These are phyloP conservation scores for Eragrostis curvula DNA, from an alignment of 176 grass and related monocot genomes.

Conservation along the genomic window DNA sequence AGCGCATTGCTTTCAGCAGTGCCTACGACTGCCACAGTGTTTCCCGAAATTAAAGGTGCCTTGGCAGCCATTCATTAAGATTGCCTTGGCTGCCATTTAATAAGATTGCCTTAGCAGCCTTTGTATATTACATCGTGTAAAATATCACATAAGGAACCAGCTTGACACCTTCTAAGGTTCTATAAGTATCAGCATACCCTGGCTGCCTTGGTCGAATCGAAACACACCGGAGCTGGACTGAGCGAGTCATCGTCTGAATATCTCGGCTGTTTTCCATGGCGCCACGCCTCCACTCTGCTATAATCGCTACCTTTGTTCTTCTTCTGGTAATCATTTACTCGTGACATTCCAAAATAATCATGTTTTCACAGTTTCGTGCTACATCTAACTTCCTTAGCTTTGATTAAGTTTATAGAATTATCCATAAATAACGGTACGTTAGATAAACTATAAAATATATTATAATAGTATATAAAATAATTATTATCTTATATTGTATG, in stretches of 20 bases:
- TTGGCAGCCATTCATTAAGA: not conserved
- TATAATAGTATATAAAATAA: too few species aligned
- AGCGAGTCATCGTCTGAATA: not conserved
- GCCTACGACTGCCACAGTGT: not conserved
- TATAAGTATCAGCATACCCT: slow-evolving; percentile 21
- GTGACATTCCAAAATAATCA: too few species aligned
- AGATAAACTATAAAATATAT: too few species aligned
- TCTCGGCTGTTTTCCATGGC: slow-evolving; percentile 8
- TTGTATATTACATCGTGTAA: too few species aligned
- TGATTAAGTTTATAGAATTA: too few species aligned
- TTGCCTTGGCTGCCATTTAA: not conserved
- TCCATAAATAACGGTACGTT: too few species aligned
- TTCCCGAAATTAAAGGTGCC: too few species aligned
- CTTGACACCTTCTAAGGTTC: slow-evolving; percentile 7
- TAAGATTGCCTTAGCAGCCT: not conserved
- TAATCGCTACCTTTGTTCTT: slow-evolving; percentile 19
- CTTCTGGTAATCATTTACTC: not conserved
- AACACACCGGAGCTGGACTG: not conserved
- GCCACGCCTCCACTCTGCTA: slow-evolving; percentile 1
- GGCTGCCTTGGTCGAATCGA: not conserved
- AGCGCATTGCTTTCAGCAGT: not conserved
- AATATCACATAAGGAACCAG: too few species aligned
- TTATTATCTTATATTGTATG: too few species aligned
- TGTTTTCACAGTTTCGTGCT: too few species aligned
- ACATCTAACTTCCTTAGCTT: too few species aligned